Percentiles rank a stretch among this genome's conserved stretches.
These are phyloP conservation scores for Coniochaeta sp. DNA, from an alignment of 2,329 filamentous ascomycete species.

Conservation along the genomic window DNA sequence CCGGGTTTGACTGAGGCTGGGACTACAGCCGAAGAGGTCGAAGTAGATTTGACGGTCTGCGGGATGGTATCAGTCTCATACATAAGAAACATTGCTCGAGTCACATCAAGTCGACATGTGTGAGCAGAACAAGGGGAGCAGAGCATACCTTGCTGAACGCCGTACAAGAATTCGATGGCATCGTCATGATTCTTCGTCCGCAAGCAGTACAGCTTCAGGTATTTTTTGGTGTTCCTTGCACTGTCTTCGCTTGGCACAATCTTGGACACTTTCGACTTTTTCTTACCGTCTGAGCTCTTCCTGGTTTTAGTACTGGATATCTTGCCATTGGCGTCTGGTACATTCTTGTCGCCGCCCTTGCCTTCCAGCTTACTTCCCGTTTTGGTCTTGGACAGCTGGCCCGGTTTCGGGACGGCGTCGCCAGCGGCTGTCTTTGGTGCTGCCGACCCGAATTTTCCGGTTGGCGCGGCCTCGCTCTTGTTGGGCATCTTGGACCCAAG, in stretches of 20 bases:
- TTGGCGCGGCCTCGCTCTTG: neutral
- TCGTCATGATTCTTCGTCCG: neutral
- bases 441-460: neutral
- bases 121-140: neutral
- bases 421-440: neutral
- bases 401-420: neutral
- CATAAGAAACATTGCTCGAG: neutral
- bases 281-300: neutral
- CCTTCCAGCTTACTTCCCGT: neutral
- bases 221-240: neutral
- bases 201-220: conserved; percentile 1
- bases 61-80: neutral
- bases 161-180: neutral
- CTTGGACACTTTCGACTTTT: neutral
- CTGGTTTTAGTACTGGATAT: neutral
- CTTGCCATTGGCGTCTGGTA: too few relatives aligned
- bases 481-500: neutral
- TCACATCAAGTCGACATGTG: too few relatives aligned
- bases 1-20: neutral
- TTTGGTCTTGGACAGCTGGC: neutral
- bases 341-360: neutral
- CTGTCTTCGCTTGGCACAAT: neutral
- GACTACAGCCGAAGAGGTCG: conserved; percentile 5
- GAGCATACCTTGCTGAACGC: neutral
- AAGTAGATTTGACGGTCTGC: conserved; percentile 5